Conservation (phyloP, 106 monocot genomes). For the Platanthera guangdongensis region DNA sequence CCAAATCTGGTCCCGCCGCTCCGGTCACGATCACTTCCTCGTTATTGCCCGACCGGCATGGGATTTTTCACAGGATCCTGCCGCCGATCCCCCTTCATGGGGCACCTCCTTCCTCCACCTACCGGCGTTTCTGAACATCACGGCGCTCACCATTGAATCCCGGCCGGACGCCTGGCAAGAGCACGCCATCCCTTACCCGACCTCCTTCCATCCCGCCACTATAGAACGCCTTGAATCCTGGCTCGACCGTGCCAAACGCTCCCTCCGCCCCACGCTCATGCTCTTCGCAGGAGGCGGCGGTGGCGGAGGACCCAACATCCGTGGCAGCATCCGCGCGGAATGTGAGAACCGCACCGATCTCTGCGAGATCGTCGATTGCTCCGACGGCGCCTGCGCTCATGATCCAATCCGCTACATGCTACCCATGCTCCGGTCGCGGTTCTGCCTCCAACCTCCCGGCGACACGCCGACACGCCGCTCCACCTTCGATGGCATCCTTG, state of each 20-base stretch:
- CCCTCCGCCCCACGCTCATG: constrained; percentile 41
- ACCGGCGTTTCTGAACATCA: constrained; percentile 63
- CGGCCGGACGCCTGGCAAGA: constrained; percentile 82
- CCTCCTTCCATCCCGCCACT: constrained; percentile 82
- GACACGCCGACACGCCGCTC: constrained; percentile 72
- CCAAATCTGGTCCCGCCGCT: constrained; percentile 29
- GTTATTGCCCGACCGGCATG: constrained; percentile 58
- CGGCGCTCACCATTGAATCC: constrained; percentile 56
- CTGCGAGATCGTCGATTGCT: constrained; percentile 85
- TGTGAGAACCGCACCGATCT: constrained; percentile 57
- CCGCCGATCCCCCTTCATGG: constrained; percentile 37
- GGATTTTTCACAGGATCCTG: constrained; percentile 62
- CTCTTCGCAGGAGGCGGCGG: constrained; percentile 77
- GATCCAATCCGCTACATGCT: constrained; percentile 65
- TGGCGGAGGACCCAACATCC: constrained; percentile 54
- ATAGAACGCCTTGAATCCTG: constrained; percentile 48
- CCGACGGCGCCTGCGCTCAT: constrained; percentile 50
- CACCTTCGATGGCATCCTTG: constrained; percentile 80
- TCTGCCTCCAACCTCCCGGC: constrained; percentile 95
- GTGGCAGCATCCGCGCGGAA: constrained; percentile 59
- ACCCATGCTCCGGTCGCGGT: constrained; percentile 73
- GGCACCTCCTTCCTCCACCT: constrained; percentile 76
- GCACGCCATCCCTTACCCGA: constrained; percentile 71
- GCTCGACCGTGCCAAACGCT: constrained; percentile 46
- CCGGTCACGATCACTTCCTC: constrained; percentile 74